Base-by-base conservation (phyloP, 129 eudicot species). In the Erigeron canadensis region DNA sequence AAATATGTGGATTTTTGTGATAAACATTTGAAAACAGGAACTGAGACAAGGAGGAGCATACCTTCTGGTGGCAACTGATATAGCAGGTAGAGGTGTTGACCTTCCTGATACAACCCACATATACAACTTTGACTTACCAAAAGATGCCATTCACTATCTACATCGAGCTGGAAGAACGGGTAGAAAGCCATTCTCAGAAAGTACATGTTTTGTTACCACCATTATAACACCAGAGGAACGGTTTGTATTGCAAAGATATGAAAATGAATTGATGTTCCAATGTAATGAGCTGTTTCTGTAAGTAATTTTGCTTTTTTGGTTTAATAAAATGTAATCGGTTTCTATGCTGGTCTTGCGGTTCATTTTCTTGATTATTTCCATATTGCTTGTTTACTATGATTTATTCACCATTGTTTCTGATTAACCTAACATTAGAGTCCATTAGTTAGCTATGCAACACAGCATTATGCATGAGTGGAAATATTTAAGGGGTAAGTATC, bases 91-190 rank as follows among this genome's bases (percentile, higher is more conserved):
- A 86, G 98, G 98, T 2, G 88, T 93, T 75, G 98, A 93, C 75
- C 77, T 93, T 45, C 96, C 98, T 5, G 95, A 89, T 69, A 93
- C 98, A 47, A 93, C 96, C 57, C 98, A 93, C 75, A 85, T 93
- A 64, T 93, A 93, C 87, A 93, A 93, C 82, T 89, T 85, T 77
- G 96, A 89, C 76, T 82, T 93, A 74, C 98, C 96, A 64, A 93
- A 87, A 81, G 88, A 85, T 87, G 98, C 98, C 4, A 83, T 89
- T 6, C 79, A 81, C 53, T 93, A 93, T 84, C 86, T 93, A 63
- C 98, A 93, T 81, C 85, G 96, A 70, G 96, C 96, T 68, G 98
- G 98, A 71, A 89, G 98, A 75, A 87, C 98, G 40, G 96, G 96
- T 82, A 83, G 98, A 84, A 87, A 87, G 70, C 98, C 96, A 8